Base-by-base conservation (phyloP, 2,329 filamentous ascomycete species). In the Epichloe coenophiala region DNA sequence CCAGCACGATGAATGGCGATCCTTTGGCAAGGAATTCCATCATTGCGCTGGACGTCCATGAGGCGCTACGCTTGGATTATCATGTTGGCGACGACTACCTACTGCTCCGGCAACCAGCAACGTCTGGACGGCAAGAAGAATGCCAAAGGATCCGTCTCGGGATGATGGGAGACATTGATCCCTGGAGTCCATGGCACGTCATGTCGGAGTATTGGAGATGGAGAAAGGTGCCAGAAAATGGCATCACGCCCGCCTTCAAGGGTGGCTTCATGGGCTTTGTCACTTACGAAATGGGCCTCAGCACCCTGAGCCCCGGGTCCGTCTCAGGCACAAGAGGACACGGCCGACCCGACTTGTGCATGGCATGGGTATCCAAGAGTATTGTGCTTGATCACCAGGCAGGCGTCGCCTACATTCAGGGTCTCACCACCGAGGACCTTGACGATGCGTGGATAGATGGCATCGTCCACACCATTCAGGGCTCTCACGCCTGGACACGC, bases 241-340 rank as follows among this genome's bases (percentile, higher is more conserved):
- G 45, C 9, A 51, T 59, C 4, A 56, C 59, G 4, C 57, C 60
- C 0, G 77, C 86, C 0, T 95, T 95, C 62, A 80, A 86, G 66
- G 89, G 88, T 48, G 89, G 89, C 0, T 82, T 95, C 53, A 80
- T 95, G 68, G 89, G 89, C 0, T 94, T 84, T 59, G 76, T 88
- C 47, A 88, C 86, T 0, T 95, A 95, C 54, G 89, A 95, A 64
- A 80, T 89, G 62, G 87, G 88, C 0, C 69, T 94, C 1, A 59
- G 63, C 31, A 62, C 62, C 0, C 54, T 68, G 5, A 65, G 62
- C 39, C 58, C 61, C 5, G 61, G 59, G 0, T 54, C 61, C 27
- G 57, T 66, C 0, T 51, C 62, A 0, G 54, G 52, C 1, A 48
- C 59, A 3, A 56, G 65, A 11, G 60, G 61, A 2, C 67, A 74